Evolutionary conservation across 345 rosid genomes (phyloP).

Genomic region (Eucalyptus erythrocorys): DNA sequence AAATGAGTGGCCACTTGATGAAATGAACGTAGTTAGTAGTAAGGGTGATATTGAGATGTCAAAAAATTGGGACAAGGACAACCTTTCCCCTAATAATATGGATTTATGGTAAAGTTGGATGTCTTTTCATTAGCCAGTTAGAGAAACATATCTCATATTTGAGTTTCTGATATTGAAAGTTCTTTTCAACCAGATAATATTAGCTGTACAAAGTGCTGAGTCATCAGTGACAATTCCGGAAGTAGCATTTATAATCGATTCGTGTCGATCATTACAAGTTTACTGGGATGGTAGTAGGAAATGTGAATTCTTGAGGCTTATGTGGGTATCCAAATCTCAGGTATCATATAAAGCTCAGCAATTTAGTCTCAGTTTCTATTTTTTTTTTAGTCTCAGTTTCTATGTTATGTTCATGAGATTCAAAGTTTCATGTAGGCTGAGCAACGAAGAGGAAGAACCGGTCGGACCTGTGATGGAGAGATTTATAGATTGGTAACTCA

Average conservation of each 20-base stretch:
- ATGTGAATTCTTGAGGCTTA: slow-evolving; percentile 58
- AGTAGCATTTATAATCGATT: slow-evolving; percentile 82
- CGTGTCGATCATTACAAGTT: slow-evolving; percentile 85
- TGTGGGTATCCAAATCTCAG: slow-evolving; percentile 92
- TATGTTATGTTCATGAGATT: background rate
- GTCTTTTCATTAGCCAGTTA: background rate
- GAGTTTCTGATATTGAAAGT: background rate
- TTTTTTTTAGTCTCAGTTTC: background rate
- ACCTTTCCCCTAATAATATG: background rate
- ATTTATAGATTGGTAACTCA: slow-evolving; percentile 76
- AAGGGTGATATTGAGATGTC: background rate
- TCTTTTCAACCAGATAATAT: slow-evolving; percentile 42
- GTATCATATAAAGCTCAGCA: slow-evolving; percentile 15
- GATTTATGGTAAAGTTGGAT: background rate
- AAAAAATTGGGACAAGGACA: background rate
- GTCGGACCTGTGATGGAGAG: slow-evolving; percentile 92
- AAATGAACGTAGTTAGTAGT: background rate
- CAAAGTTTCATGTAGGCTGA: slow-evolving; percentile 46
- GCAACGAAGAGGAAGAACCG: slow-evolving; percentile 90
- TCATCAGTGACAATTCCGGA: slow-evolving; percentile 94
- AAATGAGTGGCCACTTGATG: background rate
- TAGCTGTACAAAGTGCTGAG: slow-evolving; percentile 45
- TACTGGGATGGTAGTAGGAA: slow-evolving; percentile 55
- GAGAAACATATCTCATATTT: background rate
- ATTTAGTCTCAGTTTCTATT: background rate